Percentiles rank a stretch among this genome's conserved stretches.
Evolutionary conservation across 257 asterid species (phyloP).

Genomic region (Solanum chilense): DNA sequence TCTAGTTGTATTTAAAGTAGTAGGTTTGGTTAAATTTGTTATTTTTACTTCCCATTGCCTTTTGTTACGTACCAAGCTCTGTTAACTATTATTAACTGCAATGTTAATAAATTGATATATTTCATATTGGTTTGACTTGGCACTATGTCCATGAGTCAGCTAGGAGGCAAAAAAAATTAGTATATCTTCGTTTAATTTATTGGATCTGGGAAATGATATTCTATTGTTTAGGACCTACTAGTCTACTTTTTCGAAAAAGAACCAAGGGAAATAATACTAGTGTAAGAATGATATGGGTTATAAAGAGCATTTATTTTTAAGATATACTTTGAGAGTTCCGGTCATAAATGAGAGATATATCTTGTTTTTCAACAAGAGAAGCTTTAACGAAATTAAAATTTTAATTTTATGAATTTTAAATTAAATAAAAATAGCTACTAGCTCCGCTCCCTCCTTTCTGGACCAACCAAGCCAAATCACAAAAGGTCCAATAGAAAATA

Average conservation of each 20-base stretch:
- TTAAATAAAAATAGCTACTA: too few species aligned
- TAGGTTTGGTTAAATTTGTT: background rate
- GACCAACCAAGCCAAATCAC: background rate
- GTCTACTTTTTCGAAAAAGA: background rate
- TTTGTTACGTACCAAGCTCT: background rate
- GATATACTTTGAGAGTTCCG: too few species aligned
- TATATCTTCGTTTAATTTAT: background rate
- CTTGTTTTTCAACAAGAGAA: too few species aligned
- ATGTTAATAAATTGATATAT: background rate
- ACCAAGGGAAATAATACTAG: background rate
- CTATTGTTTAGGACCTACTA: background rate
- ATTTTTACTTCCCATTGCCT: background rate
- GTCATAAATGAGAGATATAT: too few species aligned
- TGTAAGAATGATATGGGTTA: background rate
- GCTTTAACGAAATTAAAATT: too few species aligned
- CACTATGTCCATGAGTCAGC: background rate
- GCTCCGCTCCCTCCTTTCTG: too few species aligned
- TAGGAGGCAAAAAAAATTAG: background rate
- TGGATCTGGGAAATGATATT: background rate
- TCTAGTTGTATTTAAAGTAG: background rate
- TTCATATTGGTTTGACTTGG: background rate
- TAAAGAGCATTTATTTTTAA: background rate
- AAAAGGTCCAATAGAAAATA: background rate
- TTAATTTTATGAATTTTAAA: too few species aligned
- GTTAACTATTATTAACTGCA: background rate